Evolutionary conservation across 2,329 filamentous ascomycete species (phyloP), one percentile per base, ranked within the genome.

Genomic region (Sporothrix luriei): DNA sequence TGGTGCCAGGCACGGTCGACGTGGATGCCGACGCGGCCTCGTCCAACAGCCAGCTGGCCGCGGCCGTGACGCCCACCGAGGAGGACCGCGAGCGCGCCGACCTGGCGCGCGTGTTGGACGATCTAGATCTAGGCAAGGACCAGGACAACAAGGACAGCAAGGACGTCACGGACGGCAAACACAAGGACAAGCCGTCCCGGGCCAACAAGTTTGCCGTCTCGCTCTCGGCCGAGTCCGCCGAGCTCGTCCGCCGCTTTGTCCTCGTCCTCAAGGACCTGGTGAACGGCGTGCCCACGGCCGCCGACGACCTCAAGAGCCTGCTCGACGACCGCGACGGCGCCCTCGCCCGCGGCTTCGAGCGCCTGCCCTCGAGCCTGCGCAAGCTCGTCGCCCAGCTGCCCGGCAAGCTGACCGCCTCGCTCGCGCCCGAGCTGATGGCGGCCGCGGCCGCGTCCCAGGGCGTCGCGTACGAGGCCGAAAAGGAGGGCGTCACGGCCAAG

Each of bases 241-340:
- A 92, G 73, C 85, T 97, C 40, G 87, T 97, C 66, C 87, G 88
- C 68, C 88, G 90, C 72, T 99, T 99, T 84, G 96, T 93, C 1
- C 84, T 93, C 69, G 90, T 97, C 46, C 91, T 99, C 76, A 95
- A 94, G 77, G 95, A 99, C 78, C 86, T 97, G 19, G 87, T 95
- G 75, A 94, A 93, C 77, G 95, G 95, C 72, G 95, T 93, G 1
- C 95, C 95, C 3, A 97, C 94, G 0, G 95, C 95, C 2, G 97
- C 96, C 79, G 86, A 91, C 76, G 95, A 99, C 78, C 89, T 99
- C n/a, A 88, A 83, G 2, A 75, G 77, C 16, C 83, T 90, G 26
- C 79, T 90, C 55, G 85, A 89, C 71, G 86, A 89, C 76, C 84
- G 84, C 71, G 86, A 90, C 75, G 84, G 85, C 70, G 81, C 84